Conservation (phyloP, 176 grass and related monocot species). For the Paspalum vaginatum region DNA sequence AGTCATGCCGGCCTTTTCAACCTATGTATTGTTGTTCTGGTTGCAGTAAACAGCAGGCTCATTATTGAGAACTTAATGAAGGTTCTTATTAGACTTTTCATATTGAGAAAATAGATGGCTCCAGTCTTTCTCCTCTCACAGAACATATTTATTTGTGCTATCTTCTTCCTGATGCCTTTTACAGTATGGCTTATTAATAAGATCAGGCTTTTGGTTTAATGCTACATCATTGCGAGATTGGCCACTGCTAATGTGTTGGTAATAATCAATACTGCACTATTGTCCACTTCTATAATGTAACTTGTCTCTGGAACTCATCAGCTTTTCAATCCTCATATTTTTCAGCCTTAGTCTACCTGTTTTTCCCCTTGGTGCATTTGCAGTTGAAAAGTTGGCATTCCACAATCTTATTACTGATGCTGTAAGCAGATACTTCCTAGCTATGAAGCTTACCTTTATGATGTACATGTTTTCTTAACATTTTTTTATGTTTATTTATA, state of each 20-base stretch:
- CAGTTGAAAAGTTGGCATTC: constrained; percentile 81
- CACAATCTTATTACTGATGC: constrained; percentile 62
- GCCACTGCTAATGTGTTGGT: constrained; percentile 98
- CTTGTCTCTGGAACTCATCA: constrained; percentile 12
- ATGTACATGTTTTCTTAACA: constrained; percentile 3
- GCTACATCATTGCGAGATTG: constrained; percentile 79
- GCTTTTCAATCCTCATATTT: not conserved
- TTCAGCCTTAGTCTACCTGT: constrained; percentile 76
- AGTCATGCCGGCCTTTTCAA: constrained; percentile 97
- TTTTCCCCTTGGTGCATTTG: constrained; percentile 75
- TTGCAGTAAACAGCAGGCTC: constrained; percentile 93
- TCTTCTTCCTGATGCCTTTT: constrained; percentile 36
- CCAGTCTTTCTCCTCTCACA: not conserved
- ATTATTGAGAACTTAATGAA: constrained; percentile 99
- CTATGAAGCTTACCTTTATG: constrained; percentile 23
- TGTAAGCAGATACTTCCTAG: constrained; percentile 59
- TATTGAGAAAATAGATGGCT: not conserved
- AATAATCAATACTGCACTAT: constrained; percentile 32
- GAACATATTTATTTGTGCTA: not conserved
- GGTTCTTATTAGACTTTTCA: constrained; percentile 51
- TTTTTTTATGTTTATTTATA: constrained; percentile 18
- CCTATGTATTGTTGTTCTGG: constrained; percentile 91
- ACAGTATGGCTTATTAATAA: constrained; percentile 98
- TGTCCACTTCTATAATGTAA: not conserved
- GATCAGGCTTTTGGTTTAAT: constrained; percentile 97